phyloP scores from a whole-genome alignment of 768 basidiomycete genomes.

The Paxillus rubicundulus region DNA sequence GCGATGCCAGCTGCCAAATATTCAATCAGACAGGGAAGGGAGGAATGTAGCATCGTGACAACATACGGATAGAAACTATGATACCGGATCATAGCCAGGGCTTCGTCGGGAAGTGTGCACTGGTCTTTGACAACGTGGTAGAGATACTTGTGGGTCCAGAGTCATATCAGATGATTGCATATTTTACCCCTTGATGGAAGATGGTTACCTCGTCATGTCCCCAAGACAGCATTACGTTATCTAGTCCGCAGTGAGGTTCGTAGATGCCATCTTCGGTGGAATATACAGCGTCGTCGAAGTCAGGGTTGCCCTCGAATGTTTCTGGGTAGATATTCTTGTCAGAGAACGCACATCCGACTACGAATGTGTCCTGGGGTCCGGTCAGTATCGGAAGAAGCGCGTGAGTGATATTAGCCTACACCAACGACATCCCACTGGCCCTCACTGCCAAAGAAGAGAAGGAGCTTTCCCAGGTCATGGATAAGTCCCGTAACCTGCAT shows the following conservation, averaged over 20 bases:
- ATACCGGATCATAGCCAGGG: constrained; percentile 88
- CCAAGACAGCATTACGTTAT: constrained; percentile 87
- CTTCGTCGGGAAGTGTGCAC: constrained; percentile 75
- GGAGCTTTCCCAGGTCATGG: constrained; percentile 87
- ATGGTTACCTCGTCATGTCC: constrained; percentile 81
- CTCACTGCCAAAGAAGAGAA: constrained; percentile 79
- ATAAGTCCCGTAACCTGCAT: constrained; percentile 88
- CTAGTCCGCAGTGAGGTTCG: constrained; percentile 73
- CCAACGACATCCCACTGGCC: constrained; percentile 97
- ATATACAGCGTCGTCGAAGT: constrained; percentile 60
- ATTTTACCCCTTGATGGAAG: constrained; percentile 2
- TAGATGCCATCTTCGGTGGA: constrained; percentile 76
- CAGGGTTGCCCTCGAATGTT: constrained; percentile 74
- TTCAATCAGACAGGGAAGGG: neutral
- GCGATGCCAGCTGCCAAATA: constrained; percentile 67
- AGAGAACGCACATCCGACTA: constrained; percentile 84
- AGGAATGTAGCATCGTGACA: neutral
- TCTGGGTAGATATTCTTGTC: constrained; percentile 82
- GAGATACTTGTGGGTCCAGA: constrained; percentile 54
- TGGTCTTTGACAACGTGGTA: constrained; percentile 84
- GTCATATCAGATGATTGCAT: constrained; percentile 4
- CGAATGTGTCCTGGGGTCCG: constrained; percentile 57
- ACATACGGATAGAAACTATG: constrained; percentile 88
- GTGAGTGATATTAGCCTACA: constrained; percentile 38
- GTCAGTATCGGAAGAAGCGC: neutral